Evolutionary conservation across 257 asterid genomes (phyloP).

Genomic region (Euphrasia confusa): DNA sequence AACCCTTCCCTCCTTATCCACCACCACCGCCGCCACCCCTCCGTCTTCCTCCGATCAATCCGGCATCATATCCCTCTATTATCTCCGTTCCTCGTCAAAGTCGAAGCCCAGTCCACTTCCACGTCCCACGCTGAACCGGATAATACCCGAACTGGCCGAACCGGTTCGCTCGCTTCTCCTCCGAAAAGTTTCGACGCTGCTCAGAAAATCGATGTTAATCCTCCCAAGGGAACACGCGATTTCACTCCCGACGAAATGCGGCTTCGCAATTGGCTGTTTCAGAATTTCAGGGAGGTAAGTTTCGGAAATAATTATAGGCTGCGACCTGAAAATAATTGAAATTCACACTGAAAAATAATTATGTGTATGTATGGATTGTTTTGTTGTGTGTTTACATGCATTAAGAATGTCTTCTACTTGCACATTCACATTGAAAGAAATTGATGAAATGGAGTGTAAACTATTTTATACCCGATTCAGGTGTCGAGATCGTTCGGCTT

Average conservation of each 20-base stretch:
- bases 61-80: constrained; percentile 34
- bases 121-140: constrained; percentile 34
- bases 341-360: neutral
- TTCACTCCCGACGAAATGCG: constrained; percentile 98
- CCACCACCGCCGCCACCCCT: constrained; percentile 33
- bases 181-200: constrained; percentile 34
- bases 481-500: constrained; percentile 71
- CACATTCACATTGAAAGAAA: neutral
- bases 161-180: constrained; percentile 60
- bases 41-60: constrained; percentile 31
- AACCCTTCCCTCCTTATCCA: constrained; percentile 18
- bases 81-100: constrained; percentile 25
- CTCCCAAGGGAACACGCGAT: constrained; percentile 96
- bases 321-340: neutral
- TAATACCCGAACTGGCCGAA: constrained; percentile 50
- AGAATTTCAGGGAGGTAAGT: constrained; percentile 72
- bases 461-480: constrained; percentile 31
- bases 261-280: constrained; percentile 88
- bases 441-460: neutral
- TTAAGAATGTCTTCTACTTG: neutral
- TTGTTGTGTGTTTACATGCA: neutral
- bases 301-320: neutral
- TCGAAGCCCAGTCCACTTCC: constrained; percentile 35
- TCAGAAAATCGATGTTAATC: constrained; percentile 83
- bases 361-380: neutral